Evolutionary conservation across 2,329 filamentous ascomycete species (phyloP).

Genomic region (Cercospora berteroae): DNA sequence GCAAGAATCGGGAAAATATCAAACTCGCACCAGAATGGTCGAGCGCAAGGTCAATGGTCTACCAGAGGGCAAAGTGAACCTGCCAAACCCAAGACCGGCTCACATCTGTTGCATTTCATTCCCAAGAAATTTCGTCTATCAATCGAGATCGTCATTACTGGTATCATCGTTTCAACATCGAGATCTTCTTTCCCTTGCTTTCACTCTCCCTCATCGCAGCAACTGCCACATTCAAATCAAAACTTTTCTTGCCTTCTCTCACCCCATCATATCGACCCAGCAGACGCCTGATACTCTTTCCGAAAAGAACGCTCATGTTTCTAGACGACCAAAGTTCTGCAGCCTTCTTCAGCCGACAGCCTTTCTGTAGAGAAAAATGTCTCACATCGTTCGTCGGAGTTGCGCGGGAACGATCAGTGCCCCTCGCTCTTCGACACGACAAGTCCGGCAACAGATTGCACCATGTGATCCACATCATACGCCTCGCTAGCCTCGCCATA

Average conservation of each 20-base stretch:
- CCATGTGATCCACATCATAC: slow-evolving; percentile 86
- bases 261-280: background rate
- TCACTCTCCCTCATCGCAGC: too few species aligned
- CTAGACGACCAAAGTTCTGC: background rate
- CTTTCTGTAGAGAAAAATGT: background rate
- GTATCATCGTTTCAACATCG: background rate
- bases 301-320: background rate
- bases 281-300: background rate
- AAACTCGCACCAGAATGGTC: too few species aligned
- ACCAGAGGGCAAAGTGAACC: too few species aligned
- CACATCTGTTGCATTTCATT: background rate
- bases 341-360: background rate
- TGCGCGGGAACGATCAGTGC: background rate
- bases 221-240: background rate
- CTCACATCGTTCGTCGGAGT: background rate
- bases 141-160: background rate
- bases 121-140: background rate
- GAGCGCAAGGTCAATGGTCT: too few species aligned
- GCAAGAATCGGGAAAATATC: background rate
- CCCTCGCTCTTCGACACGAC: slow-evolving; percentile 22
- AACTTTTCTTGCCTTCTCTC: background rate
- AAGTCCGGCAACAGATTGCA: slow-evolving; percentile 65
- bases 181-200: background rate
- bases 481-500: slow-evolving; percentile 92
- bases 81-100: background rate